These are phyloP conservation scores for Sporodiniella umbellata DNA, from an alignment of 371 early-diverging fungal species.

Conservation along the genomic window DNA sequence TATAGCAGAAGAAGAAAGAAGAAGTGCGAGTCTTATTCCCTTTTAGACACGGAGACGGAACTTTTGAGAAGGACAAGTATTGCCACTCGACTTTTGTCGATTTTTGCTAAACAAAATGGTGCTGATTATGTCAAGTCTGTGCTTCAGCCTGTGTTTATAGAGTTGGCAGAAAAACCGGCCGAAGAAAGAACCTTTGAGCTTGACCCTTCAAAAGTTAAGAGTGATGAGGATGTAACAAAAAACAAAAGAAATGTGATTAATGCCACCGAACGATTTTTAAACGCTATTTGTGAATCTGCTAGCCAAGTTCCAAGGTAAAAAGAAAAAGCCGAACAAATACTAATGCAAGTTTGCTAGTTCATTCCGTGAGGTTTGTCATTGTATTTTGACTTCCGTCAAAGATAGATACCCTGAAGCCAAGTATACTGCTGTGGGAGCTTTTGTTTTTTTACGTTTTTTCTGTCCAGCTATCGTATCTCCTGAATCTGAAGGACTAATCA, in stretches of 20 bases:
- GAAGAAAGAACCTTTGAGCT: constrained; percentile 68
- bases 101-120: constrained; percentile 81
- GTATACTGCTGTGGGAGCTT: constrained; percentile 88
- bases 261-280: constrained; percentile 76
- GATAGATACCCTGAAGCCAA: constrained; percentile 84
- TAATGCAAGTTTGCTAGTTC: constrained; percentile 18
- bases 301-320: constrained; percentile 59
- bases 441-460: constrained; percentile 93
- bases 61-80: constrained; percentile 90
- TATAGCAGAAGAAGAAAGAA: no score
- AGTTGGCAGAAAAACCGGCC: constrained; percentile 49
- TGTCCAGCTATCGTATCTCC: constrained; percentile 96
- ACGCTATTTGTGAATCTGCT: constrained; percentile 77
- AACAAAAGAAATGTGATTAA: constrained; percentile 80
- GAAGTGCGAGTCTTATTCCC: not conserved
- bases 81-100: constrained; percentile 81
- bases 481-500: constrained; percentile 56
- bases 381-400: constrained; percentile 74
- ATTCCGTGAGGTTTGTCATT: constrained; percentile 80
- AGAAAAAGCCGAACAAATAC: not conserved
- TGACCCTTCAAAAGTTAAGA: constrained; percentile 75
- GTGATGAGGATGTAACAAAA: constrained; percentile 57
- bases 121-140: constrained; percentile 79
- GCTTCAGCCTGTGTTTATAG: constrained; percentile 70
- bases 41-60: constrained; percentile 73